phyloP scores from a whole-genome alignment of 2,329 filamentous ascomycete species.

The Penicillium sp. region DNA sequence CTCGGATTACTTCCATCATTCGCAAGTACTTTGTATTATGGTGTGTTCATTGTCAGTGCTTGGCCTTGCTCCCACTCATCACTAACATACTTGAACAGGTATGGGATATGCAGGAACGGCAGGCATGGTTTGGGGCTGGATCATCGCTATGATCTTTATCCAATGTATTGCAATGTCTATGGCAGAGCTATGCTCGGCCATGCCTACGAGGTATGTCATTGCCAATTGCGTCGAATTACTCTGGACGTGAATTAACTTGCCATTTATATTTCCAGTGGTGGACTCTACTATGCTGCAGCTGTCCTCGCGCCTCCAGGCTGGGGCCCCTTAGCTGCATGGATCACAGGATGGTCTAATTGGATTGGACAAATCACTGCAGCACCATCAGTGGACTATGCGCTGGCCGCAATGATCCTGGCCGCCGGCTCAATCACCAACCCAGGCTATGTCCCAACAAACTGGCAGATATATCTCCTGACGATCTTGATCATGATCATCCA shows the following conservation, averaged over 20 bases:
- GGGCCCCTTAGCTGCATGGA: slow-evolving; percentile 67
- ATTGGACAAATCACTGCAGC: slow-evolving; percentile 66
- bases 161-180: slow-evolving; percentile 68
- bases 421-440: slow-evolving; percentile 68
- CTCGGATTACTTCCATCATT: slow-evolving; percentile 70
- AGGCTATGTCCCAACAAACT: slow-evolving; percentile 62
- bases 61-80: background rate
- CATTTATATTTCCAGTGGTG: slow-evolving; percentile 49
- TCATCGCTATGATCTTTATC: slow-evolving; percentile 71
- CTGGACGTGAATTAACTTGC: background rate
- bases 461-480: slow-evolving; percentile 69
- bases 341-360: slow-evolving; percentile 72
- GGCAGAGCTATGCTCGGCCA: slow-evolving; percentile 71
- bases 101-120: slow-evolving; percentile 58
- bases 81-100: slow-evolving; percentile 20
- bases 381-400: slow-evolving; percentile 66
- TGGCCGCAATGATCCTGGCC: slow-evolving; percentile 70
- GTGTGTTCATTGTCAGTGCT: slow-evolving; percentile 36
- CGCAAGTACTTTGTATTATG: slow-evolving; percentile 70
- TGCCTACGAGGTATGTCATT: slow-evolving; percentile 61
- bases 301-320: slow-evolving; percentile 67
- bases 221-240: background rate
- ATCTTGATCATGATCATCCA: slow-evolving; percentile 68
- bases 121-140: slow-evolving; percentile 75
- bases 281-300: slow-evolving; percentile 72